A percentile compares a stretch with the other conserved stretches of the same genome.
Evolutionary conservation across 169 alveolate genomes (phyloP).

Genomic region (Toxoplasma gondii): DNA sequence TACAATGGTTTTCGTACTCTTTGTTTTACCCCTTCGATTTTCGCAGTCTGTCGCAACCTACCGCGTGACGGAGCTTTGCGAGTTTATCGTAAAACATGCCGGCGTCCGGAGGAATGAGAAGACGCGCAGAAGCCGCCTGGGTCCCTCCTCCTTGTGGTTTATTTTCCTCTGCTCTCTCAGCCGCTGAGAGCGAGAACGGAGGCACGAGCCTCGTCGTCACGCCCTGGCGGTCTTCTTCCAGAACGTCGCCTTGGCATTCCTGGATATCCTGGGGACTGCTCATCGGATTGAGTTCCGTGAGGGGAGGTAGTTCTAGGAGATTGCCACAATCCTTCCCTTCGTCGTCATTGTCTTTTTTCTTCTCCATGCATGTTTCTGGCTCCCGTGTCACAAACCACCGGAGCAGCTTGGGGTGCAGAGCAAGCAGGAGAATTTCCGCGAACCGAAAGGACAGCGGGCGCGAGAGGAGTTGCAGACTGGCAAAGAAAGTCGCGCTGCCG

Average conservation of each 20-base stretch:
- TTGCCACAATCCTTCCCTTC: neutral
- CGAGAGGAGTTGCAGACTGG: neutral
- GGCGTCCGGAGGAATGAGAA: neutral
- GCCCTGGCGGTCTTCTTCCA: neutral
- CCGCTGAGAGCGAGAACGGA: neutral
- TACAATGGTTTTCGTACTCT: too few relatives aligned
- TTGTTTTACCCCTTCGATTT: too few relatives aligned
- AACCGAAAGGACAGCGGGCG: constrained; percentile 34
- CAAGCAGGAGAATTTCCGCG: constrained; percentile 38
- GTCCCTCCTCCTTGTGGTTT: neutral
- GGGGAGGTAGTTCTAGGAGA: neutral
- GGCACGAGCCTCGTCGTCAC: neutral
- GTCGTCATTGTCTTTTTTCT: constrained; percentile 14
- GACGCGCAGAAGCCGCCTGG: neutral
- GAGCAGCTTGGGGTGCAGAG: constrained; percentile 63
- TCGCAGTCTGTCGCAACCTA: neutral
- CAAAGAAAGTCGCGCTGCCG: neutral
- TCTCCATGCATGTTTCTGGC: neutral
- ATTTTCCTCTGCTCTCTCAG: neutral
- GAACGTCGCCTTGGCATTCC: neutral
- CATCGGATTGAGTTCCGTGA: constrained; percentile 1
- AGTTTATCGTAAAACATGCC: neutral
- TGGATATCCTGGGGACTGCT: constrained; percentile 4
- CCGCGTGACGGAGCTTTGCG: neutral
- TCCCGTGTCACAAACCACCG: constrained; percentile 42